phyloP scores from a whole-genome alignment of 1,139 yeast genomes.

The Saccharomycopsis crataegensis region DNA sequence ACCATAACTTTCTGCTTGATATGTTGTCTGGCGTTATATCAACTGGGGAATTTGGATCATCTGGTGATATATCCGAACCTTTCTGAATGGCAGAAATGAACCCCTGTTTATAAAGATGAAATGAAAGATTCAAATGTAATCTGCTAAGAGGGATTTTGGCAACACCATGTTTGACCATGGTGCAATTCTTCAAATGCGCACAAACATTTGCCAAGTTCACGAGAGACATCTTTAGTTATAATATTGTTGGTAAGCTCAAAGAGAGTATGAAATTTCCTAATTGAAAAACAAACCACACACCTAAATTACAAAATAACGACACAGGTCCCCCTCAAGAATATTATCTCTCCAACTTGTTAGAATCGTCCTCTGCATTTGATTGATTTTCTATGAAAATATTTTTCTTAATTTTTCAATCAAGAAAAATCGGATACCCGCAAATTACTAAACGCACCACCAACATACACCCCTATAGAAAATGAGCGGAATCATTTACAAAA shows the following conservation, averaged over 20 bases:
- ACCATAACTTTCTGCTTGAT: slow-evolving; percentile 82
- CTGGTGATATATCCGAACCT: slow-evolving; percentile 92
- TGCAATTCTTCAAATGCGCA: slow-evolving; percentile 84
- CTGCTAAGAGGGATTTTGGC: slow-evolving; percentile 83
- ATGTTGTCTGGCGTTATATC: slow-evolving; percentile 88
- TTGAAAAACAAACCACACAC: neutral
- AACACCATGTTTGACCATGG: slow-evolving; percentile 62
- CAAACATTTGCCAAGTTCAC: slow-evolving; percentile 80
- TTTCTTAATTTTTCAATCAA: no score
- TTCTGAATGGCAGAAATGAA: slow-evolving; percentile 76
- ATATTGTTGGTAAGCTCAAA: neutral
- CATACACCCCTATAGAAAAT: no score
- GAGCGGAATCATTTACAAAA: no score
- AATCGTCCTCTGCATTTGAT: no score
- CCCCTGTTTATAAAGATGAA: slow-evolving; percentile 86
- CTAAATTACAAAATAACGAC: neutral
- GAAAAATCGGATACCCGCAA: no score
- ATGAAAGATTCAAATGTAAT: slow-evolving; percentile 73
- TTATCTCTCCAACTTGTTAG: no score
- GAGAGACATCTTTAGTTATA: slow-evolving; percentile 54
- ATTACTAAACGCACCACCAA: no score
- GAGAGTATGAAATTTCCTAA: neutral
- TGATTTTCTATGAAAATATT: no score
- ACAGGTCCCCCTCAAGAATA: no score
- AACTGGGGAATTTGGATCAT: slow-evolving; percentile 42